phyloP scores from a whole-genome alignment of 805 yeast species.

The Candida tallmaniae region DNA sequence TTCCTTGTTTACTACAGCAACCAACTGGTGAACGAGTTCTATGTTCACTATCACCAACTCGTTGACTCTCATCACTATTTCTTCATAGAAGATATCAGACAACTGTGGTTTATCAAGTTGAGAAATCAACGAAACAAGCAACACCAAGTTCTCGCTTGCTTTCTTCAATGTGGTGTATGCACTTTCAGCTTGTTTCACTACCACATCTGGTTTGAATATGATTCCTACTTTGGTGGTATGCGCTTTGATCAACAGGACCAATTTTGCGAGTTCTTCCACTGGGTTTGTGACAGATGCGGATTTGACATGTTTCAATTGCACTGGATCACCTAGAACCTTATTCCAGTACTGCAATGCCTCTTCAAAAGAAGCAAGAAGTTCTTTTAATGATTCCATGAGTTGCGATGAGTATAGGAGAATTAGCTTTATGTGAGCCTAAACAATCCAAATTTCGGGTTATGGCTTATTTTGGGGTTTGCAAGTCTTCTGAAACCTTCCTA shows the following conservation, averaged over 20 bases:
- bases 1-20: not conserved
- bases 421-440: too few relatives aligned
- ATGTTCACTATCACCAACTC: slow-evolving; percentile 16
- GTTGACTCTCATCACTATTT: slow-evolving; percentile 22
- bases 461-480: too few relatives aligned
- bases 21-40: slow-evolving; percentile 24
- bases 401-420: too few relatives aligned
- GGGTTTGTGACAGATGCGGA: slow-evolving; percentile 40
- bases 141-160: slow-evolving; percentile 39
- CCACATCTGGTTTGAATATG: slow-evolving; percentile 57
- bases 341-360: slow-evolving; percentile 30
- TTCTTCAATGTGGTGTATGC: slow-evolving; percentile 48
- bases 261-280: slow-evolving; percentile 53
- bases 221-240: slow-evolving; percentile 76
- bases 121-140: slow-evolving; percentile 40
- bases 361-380: slow-evolving; percentile 15
- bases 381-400: too few relatives aligned
- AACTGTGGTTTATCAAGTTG: slow-evolving; percentile 24
- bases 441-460: too few relatives aligned
- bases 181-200: slow-evolving; percentile 40
- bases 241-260: slow-evolving; percentile 59
- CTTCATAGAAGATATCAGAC: slow-evolving; percentile 35
- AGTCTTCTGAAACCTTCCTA: too few relatives aligned
- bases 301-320: slow-evolving; percentile 15
- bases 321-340: slow-evolving; percentile 7